A percentile compares a stretch with the other conserved stretches of the same genome.
These are phyloP conservation scores for Athelia psychrophila DNA, from an alignment of 1,284 basidiomycete genomes.

Conservation along the genomic window DNA sequence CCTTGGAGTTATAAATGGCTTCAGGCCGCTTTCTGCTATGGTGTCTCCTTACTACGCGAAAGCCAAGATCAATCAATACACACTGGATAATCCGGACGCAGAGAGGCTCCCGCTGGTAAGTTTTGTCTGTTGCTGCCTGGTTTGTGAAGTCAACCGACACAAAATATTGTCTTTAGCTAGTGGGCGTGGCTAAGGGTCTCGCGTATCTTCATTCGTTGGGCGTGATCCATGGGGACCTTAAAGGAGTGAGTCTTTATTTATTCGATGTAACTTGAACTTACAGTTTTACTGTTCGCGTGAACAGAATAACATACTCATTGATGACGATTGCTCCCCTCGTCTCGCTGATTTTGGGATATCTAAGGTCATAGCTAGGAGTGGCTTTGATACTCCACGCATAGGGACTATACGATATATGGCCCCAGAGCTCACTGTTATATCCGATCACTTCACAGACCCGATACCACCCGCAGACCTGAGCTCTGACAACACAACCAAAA, in stretches of 20 bases:
- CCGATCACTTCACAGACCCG: background rate
- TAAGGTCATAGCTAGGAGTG: constrained; percentile 13
- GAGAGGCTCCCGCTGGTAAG: constrained; percentile 16
- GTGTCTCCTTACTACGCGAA: constrained; percentile 19
- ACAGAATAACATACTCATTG: constrained; percentile 20
- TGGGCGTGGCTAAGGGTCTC: constrained; percentile 16
- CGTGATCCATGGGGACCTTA: constrained; percentile 23
- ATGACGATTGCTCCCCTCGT: constrained; percentile 14
- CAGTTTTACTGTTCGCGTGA: background rate
- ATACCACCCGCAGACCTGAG: background rate
- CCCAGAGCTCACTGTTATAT: constrained; percentile 16
- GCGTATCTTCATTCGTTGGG: constrained; percentile 18
- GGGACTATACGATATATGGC: constrained; percentile 19
- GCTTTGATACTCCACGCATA: constrained; percentile 16
- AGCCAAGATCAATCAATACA: constrained; percentile 13
- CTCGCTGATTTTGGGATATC: constrained; percentile 24
- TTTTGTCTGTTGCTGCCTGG: background rate
- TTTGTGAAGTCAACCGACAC: too few species aligned
- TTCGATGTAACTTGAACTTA: background rate
- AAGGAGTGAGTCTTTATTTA: constrained; percentile 14
- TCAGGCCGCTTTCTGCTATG: constrained; percentile 3
- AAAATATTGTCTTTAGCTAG: constrained; percentile 9
- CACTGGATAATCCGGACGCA: constrained; percentile 10
- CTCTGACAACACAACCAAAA: background rate
- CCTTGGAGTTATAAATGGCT: background rate